phyloP scores from a whole-genome alignment of 441 rosid species.

The Capsella rubella region DNA sequence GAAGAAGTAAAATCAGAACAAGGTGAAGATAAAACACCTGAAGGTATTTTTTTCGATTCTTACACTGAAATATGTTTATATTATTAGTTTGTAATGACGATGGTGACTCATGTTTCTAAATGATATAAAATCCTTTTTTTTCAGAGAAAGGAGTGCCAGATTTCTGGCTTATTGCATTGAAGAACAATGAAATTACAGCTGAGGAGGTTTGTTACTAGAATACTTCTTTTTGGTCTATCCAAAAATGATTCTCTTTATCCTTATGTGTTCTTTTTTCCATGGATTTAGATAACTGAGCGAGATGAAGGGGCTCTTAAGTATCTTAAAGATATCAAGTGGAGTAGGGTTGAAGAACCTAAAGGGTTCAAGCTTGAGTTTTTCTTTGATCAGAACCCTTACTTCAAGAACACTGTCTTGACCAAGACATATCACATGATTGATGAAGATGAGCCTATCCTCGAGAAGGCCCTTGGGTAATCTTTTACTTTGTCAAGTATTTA shows the following conservation, averaged over 20 bases:
- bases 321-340: slow-evolving; percentile 84
- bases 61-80: not conserved
- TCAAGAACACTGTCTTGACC: slow-evolving; percentile 78
- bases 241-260: not conserved
- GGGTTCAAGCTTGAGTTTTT: slow-evolving; percentile 93
- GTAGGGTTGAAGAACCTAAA: slow-evolving; percentile 75
- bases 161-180: slow-evolving; percentile 89
- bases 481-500: not conserved
- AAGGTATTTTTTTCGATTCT: slow-evolving; percentile 53
- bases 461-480: slow-evolving; percentile 84
- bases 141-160: slow-evolving; percentile 93
- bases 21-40: slow-evolving; percentile 58
- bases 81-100: not conserved
- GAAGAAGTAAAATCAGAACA: slow-evolving; percentile 54
- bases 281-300: slow-evolving; percentile 74
- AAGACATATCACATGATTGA: slow-evolving; percentile 95
- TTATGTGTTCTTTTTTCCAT: not conserved
- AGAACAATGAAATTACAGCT: slow-evolving; percentile 79
- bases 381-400: slow-evolving; percentile 80
- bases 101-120: not conserved
- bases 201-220: slow-evolving; percentile 65
- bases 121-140: slow-evolving; percentile 27
- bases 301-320: slow-evolving; percentile 90
- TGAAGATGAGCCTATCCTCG: slow-evolving; percentile 90
- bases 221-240: not conserved